Percentiles rank a stretch among this genome's conserved stretches.
phyloP scores from a whole-genome alignment of 2,329 filamentous ascomycete species.

The Zarea fungicola region DNA sequence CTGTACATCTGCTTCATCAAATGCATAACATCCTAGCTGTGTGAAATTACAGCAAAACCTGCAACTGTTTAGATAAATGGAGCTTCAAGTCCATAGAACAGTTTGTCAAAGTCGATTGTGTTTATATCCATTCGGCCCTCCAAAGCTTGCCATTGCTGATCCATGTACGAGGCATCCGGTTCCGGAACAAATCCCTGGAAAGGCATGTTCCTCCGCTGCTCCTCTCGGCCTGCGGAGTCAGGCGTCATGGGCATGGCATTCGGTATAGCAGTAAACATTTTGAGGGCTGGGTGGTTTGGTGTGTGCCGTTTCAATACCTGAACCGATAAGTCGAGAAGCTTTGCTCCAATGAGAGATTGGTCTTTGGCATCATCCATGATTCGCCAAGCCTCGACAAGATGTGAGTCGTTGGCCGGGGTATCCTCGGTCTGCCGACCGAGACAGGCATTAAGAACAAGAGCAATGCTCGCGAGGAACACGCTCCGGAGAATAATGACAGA shows the following conservation, averaged over 20 bases:
- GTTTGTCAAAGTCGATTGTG: slow-evolving; percentile 30
- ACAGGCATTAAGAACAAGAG: slow-evolving; percentile 29
- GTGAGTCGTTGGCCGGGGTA: slow-evolving; percentile 20
- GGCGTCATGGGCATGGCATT: slow-evolving; percentile 24
- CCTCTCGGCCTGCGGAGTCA: slow-evolving; percentile 20
- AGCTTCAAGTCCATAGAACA: slow-evolving; percentile 30
- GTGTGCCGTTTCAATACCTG: slow-evolving; percentile 30
- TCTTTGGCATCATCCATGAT: slow-evolving; percentile 27
- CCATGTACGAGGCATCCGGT: slow-evolving; percentile 18
- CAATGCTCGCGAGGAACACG: slow-evolving; percentile 30
- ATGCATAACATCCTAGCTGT: not conserved
- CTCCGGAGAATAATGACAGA: slow-evolving; percentile 28
- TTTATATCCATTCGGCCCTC: slow-evolving; percentile 28
- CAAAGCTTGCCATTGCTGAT: slow-evolving; percentile 23
- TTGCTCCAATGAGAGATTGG: slow-evolving; percentile 25
- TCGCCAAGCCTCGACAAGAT: slow-evolving; percentile 27
- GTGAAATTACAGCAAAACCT: not conserved
- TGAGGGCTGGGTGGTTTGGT: slow-evolving; percentile 20
- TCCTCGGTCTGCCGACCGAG: slow-evolving; percentile 21
- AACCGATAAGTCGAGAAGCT: slow-evolving; percentile 26
- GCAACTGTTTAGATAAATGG: slow-evolving; percentile 23
- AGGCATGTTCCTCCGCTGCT: slow-evolving; percentile 12
- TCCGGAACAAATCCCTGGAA: slow-evolving; percentile 12
- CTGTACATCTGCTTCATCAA: not conserved
- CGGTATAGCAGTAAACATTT: slow-evolving; percentile 16